Evolutionary conservation across 78 protist genomes (phyloP), one percentile per base, ranked within the genome.

Genomic region (Paratrimastix pyriformis): DNA sequence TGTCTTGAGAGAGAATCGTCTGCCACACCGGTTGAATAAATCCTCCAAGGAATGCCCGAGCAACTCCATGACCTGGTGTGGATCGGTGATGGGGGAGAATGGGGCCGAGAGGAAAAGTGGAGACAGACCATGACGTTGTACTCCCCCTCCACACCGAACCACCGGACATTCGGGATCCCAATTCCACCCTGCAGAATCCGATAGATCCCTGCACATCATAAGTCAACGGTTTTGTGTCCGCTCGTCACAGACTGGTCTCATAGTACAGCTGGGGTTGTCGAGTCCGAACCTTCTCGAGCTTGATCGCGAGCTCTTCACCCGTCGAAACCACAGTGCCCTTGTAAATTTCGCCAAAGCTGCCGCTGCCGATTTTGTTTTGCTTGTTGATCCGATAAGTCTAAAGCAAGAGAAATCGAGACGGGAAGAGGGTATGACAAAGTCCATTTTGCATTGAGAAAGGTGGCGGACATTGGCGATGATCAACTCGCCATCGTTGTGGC

Each of bases 21-120:
- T 58, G 58, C 78, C 83, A 79, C 99, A 96, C 38, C 81, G 73
- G 65, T 90, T 89, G 75, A 92, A 93, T 18, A 92, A 86, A 78
- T 93, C 96, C 46, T 93, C 99, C 65, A 96, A 82, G 38, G 86
- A 70, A 43, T 97, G 98, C 18, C 99, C 99, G 18, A 94, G 80
- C 5, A 97, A 80, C 58, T 94, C 99, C 87, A 92, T 90, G 29
- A 94, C 11, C 7, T 11, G 52, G 11, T 45, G 11, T 7, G n/a
- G 11, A 45, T 45, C 7, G n/a, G 52, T 11, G n/a, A 45, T 7
- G 11, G 7, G n/a, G 11, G 11, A 11, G 52, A 45, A 45, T 13
- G 52, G 11, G 52, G n/a, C 7, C 7, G 52, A 11, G 52, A 7
- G 11, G 11, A 11, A 45, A 11, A 45, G 52, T 13, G 52, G n/a